A percentile compares a stretch with the other conserved stretches of the same genome.
Conservation (phyloP, 2,329 filamentous ascomycete genomes). For the Fusarium duplospermum region DNA sequence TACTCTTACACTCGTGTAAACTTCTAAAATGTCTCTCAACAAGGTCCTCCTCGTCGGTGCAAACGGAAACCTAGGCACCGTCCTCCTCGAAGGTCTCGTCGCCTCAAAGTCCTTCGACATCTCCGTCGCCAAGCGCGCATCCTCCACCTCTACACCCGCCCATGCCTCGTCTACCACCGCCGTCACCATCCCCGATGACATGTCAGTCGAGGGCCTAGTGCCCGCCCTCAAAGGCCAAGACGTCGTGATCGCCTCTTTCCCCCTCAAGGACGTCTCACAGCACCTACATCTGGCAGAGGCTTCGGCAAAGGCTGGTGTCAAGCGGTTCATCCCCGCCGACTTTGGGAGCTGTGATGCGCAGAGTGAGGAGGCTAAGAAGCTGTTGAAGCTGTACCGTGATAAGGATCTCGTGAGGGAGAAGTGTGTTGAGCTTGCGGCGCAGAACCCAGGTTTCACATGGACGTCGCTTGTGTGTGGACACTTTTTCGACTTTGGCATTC, state of each 20-base stretch:
- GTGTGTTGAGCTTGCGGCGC: conserved; percentile 46
- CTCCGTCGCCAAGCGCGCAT: conserved; percentile 64
- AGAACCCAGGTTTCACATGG: conserved; percentile 62
- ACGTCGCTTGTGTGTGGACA: conserved; percentile 57
- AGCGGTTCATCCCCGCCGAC: conserved; percentile 71
- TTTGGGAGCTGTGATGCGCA: conserved; percentile 58
- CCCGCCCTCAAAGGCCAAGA: conserved; percentile 66
- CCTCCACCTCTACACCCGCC: conserved; percentile 45
- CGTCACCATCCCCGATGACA: conserved; percentile 45
- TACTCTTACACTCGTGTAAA: background rate
- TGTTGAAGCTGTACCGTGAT: conserved; percentile 50
- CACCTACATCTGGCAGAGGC: conserved; percentile 66
- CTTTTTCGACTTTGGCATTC: conserved; percentile 63
- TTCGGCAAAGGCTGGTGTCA: conserved; percentile 68
- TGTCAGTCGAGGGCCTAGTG: conserved; percentile 53
- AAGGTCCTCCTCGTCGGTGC: conserved; percentile 51
- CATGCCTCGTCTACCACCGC: conserved; percentile 32
- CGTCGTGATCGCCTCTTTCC: conserved; percentile 61
- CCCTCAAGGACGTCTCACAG: conserved; percentile 56
- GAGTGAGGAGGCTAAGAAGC: conserved; percentile 49
- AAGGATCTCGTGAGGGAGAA: conserved; percentile 48
- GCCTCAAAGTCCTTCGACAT: conserved; percentile 58
- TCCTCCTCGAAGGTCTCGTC: conserved; percentile 53
- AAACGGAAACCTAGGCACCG: conserved; percentile 55
- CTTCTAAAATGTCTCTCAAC: conserved; percentile 39